Evolutionary conservation across 2,329 filamentous ascomycete genomes (phyloP).

Genomic region (Sclerotinia trifoliorum): DNA sequence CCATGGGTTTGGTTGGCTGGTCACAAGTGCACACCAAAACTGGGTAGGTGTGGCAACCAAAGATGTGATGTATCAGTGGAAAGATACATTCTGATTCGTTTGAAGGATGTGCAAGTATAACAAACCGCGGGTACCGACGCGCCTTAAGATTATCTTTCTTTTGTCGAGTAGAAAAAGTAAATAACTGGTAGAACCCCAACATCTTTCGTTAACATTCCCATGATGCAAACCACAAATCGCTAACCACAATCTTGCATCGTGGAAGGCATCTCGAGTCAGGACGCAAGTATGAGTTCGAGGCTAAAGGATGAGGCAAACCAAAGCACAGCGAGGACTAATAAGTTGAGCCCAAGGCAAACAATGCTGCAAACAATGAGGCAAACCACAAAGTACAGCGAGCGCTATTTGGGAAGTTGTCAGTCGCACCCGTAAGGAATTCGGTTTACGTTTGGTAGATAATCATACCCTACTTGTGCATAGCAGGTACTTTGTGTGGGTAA

Average conservation of each 20-base stretch:
- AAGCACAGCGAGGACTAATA: background rate
- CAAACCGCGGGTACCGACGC: constrained; percentile 18
- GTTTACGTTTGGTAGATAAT: background rate
- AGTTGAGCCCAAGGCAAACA: background rate
- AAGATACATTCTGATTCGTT: constrained; percentile 14
- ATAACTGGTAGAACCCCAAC: background rate
- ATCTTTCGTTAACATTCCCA: background rate
- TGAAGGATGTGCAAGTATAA: constrained; percentile 7
- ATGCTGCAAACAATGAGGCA: background rate
- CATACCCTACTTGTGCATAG: background rate
- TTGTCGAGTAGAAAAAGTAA: background rate
- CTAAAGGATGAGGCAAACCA: background rate
- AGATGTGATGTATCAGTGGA: constrained; percentile 4
- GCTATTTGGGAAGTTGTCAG: background rate
- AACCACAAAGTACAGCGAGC: background rate
- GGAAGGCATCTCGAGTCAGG: background rate
- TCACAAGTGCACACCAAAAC: constrained; percentile 1
- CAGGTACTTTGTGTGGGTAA: background rate
- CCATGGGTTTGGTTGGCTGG: constrained; percentile 18
- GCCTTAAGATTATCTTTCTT: constrained; percentile 1
- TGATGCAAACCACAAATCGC: constrained; percentile 3
- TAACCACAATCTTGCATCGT: background rate
- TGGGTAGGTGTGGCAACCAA: constrained; percentile 12
- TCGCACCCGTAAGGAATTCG: background rate
- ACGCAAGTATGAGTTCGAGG: background rate